phyloP scores from a whole-genome alignment of 2,329 filamentous ascomycete genomes.

The Trichophyton rubrum region DNA sequence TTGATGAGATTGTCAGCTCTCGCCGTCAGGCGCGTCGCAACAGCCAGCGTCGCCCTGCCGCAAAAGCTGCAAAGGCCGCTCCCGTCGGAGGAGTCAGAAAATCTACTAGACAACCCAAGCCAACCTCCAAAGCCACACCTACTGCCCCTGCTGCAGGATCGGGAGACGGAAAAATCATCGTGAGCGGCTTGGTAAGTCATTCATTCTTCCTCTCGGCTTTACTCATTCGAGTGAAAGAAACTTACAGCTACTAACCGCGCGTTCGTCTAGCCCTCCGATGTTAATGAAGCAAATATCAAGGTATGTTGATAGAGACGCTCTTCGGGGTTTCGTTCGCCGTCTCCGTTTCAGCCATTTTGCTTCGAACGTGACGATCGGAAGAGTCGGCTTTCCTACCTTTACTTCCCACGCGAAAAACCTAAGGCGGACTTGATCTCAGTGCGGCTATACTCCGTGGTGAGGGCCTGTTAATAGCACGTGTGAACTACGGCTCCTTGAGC shows the following conservation, averaged over 20 bases:
- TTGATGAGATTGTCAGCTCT: conserved; percentile 90
- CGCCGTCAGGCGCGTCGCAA: conserved; percentile 45
- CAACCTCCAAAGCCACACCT: conserved; percentile 42
- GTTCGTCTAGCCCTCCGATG: conserved; percentile 68
- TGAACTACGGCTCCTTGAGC: not conserved
- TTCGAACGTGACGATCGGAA: conserved; percentile 25
- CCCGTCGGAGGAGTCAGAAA: conserved; percentile 82
- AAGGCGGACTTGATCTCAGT: not conserved
- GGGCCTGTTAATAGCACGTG: not conserved
- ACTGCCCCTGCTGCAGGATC: conserved; percentile 49
- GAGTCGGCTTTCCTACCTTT: conserved; percentile 21
- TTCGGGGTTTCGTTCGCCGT: conserved; percentile 60
- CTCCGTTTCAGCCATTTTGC: conserved; percentile 29
- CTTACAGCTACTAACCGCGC: conserved; percentile 35
- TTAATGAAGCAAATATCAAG: conserved; percentile 96
- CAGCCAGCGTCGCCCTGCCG: conserved; percentile 33
- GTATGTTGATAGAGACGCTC: conserved; percentile 90
- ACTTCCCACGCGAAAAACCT: conserved; percentile 9
- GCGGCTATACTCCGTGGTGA: conserved; percentile 2
- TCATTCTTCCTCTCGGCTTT: not conserved
- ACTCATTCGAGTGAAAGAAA: conserved; percentile 10
- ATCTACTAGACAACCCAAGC: conserved; percentile 43
- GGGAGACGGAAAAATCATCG: conserved; percentile 89
- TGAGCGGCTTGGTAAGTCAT: conserved; percentile 88
- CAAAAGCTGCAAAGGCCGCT: conserved; percentile 40